phyloP scores from a whole-genome alignment of 1,139 yeast genomes.

The Debaryomyces nepalensis region DNA sequence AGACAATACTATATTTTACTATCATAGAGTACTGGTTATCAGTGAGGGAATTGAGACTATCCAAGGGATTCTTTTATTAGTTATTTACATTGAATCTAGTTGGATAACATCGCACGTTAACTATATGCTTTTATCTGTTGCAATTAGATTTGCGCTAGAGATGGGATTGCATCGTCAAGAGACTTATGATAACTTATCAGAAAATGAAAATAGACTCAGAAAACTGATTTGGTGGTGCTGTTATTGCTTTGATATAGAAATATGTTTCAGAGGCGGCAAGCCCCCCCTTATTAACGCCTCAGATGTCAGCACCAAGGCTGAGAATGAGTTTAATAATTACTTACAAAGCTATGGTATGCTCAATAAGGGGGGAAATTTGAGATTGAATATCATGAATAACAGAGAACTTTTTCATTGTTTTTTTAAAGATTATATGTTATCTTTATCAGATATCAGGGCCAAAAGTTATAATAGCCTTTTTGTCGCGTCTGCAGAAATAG shows the following conservation, averaged over 20 bases:
- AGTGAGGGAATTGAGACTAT: conserved; percentile 57
- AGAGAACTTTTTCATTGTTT: too few species aligned
- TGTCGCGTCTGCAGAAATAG: conserved; percentile 30
- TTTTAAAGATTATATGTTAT: conserved; percentile 21
- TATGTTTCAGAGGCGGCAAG: conserved; percentile 60
- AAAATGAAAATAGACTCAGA: conserved; percentile 42
- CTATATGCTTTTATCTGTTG: conserved; percentile 52
- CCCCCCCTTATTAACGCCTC: conserved; percentile 58
- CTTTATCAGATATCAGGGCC: conserved; percentile 33
- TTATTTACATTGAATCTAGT: conserved; percentile 49
- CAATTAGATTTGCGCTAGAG: conserved; percentile 64
- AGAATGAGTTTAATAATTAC: conserved; percentile 13
- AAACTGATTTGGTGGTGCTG: conserved; percentile 61
- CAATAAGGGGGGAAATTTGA: too few species aligned
- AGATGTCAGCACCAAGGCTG: conserved; percentile 48
- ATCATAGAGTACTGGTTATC: conserved; percentile 49
- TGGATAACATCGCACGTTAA: conserved; percentile 48
- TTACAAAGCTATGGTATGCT: too few species aligned
- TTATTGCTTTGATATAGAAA: conserved; percentile 57
- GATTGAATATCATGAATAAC: too few species aligned
- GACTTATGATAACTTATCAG: conserved; percentile 41
- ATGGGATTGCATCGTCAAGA: conserved; percentile 69
- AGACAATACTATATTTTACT: conserved; percentile 51
- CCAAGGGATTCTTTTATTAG: conserved; percentile 52
- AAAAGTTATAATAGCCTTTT: conserved; percentile 35